Evolutionary conservation across 768 basidiomycete genomes (phyloP), one percentile per base, ranked within the genome.

Genomic region (Tephrocybe sp.): DNA sequence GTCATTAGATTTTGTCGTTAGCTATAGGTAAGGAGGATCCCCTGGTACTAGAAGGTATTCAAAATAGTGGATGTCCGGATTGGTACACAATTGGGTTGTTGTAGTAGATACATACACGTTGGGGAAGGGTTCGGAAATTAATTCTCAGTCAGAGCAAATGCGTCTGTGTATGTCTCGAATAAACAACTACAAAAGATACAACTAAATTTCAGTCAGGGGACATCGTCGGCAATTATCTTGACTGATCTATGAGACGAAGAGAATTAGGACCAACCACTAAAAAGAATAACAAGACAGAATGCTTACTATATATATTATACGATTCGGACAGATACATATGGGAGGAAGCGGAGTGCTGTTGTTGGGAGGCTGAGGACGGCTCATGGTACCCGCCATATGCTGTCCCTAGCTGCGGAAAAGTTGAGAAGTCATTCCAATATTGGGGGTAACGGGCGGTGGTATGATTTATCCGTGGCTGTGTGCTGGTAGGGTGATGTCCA

Each of bases 351-450:
- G 53, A 25, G 41, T 45, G 54, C 43, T 51, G 57, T 27, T 60
- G 57, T n/a, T 50, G 56, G 21, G 56, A 19, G 10, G 36, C 49
- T 19, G 46, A 18, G 25, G 40, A 27, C 46, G 45, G 23, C 11
- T 63, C 59, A 18, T 60, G 58, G 42, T 67, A 57, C 23, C 50
- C 57, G 3, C 61, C 61, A 60, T 77, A 77, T 1, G 73, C 58
- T 39, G 72, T 62, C 36, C 71, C 73, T 55, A 79, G 64, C 60
- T 76, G 76, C 6, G 76, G 67, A 59, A 76, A 80, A 13, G 77
- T 67, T 23, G 75, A 72, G 61, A 76, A 80, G 31, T 83, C 80
- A 42, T 67, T 74, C 79, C 80, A 82, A 54, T 70, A 82, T 50
- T 79, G 77, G 3, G 75, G 77, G 49, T 78, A 77, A 30, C 75